These are phyloP conservation scores for Geranomyces michiganensis DNA, from an alignment of 192 early-diverging fungal species.

Conservation along the genomic window DNA sequence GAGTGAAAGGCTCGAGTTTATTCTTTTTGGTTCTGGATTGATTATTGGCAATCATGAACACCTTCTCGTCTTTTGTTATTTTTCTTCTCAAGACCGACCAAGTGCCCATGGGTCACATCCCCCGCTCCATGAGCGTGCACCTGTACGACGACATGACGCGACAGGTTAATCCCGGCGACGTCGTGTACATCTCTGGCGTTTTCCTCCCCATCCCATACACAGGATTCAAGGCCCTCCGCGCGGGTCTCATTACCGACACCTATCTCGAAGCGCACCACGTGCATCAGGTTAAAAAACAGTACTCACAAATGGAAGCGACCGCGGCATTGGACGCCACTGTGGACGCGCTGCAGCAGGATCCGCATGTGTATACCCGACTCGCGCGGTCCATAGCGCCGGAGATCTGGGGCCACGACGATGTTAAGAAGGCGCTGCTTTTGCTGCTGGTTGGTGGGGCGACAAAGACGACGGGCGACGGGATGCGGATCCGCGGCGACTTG, in stretches of 20 bases:
- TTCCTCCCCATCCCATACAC: conserved; percentile 91
- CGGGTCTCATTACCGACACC: conserved; percentile 93
- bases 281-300: conserved; percentile 86
- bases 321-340: conserved; percentile 33
- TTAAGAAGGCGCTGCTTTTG: conserved; percentile 76
- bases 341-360: conserved; percentile 61
- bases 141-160: conserved; percentile 80
- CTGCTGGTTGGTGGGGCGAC: conserved; percentile 81
- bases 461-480: conserved; percentile 27
- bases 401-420: conserved; percentile 65
- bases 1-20: conserved; percentile 29
- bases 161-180: conserved; percentile 84
- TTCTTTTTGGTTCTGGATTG: not conserved
- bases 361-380: conserved; percentile 76
- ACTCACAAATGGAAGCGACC: conserved; percentile 73
- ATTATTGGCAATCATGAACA: not conserved
- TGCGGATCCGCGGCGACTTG: conserved; percentile 80
- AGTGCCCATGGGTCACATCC: conserved; percentile 98
- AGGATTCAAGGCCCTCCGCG: conserved; percentile 87
- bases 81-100: conserved; percentile 75
- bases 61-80: too few species aligned
- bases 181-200: conserved; percentile 79
- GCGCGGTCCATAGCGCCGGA: conserved; percentile 86
- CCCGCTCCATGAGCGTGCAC: conserved; percentile 93
- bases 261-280: conserved; percentile 90